Percentiles rank a stretch among this genome's conserved stretches.
Conservation (phyloP, 1,139 yeast genomes). For the Hyphopichia pseudoburtonii region DNA sequence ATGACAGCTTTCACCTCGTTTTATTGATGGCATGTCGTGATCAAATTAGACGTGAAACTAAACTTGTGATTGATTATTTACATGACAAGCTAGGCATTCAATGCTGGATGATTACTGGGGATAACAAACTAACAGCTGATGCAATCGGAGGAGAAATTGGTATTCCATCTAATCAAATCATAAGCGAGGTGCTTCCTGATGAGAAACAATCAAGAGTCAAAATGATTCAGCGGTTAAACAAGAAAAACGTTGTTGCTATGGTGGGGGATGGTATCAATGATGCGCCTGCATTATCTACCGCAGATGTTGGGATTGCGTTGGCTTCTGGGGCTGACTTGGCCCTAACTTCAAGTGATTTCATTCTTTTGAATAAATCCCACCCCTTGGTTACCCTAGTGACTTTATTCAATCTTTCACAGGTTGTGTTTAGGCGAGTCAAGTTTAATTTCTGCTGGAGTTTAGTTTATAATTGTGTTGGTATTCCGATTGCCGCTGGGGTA, state of each 20-base stretch:
- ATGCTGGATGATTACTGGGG: conserved; percentile 77
- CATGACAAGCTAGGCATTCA: conserved; percentile 43
- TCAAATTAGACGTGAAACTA: conserved; percentile 62
- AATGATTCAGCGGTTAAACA: conserved; percentile 47
- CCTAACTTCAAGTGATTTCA: conserved; percentile 57
- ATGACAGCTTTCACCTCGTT: conserved; percentile 35
- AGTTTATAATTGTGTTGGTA: conserved; percentile 51
- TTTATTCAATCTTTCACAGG: conserved; percentile 36
- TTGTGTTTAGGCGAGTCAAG: conserved; percentile 46
- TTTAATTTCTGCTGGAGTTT: conserved; percentile 60
- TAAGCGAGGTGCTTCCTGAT: conserved; percentile 73
- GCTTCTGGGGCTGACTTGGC: conserved; percentile 63
- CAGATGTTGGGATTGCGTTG: conserved; percentile 60
- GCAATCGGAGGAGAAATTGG: conserved; percentile 69
- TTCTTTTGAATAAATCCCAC: conserved; percentile 43
- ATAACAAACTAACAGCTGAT: conserved; percentile 63
- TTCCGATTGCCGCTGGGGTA: conserved; percentile 66
- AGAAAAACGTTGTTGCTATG: conserved; percentile 50
- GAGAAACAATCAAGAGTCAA: conserved; percentile 64
- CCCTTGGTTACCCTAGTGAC: conserved; percentile 53
- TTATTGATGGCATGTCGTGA: conserved; percentile 63
- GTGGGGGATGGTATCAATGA: conserved; percentile 67
- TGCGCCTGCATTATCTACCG: conserved; percentile 60
- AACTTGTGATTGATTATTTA: conserved; percentile 48
- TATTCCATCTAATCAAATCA: conserved; percentile 50